Percentiles rank a stretch among this genome's conserved stretches.
phyloP scores from a whole-genome alignment of 228 moss, liverwort and hornwort genomes.

The Sphagnum fallax region DNA sequence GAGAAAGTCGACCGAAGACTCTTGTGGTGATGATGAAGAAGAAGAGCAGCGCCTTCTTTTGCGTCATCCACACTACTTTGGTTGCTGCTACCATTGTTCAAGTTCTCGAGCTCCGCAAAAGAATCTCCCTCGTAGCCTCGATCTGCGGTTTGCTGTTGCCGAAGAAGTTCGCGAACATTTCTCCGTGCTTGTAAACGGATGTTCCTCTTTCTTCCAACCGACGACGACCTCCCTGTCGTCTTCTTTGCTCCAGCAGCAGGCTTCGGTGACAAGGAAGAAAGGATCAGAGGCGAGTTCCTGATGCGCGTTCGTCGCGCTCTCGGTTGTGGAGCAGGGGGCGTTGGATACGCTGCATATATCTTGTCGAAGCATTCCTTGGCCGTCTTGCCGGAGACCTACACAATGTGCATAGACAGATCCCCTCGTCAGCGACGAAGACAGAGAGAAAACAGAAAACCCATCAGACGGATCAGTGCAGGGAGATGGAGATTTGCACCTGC shows the following conservation, averaged over 20 bases:
- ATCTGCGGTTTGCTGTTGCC: not conserved
- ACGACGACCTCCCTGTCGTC: not conserved
- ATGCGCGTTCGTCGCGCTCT: not conserved
- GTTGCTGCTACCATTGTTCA: not conserved
- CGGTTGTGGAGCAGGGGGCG: not conserved
- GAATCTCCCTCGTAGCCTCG: not conserved
- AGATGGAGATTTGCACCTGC: not conserved
- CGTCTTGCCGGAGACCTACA: not conserved
- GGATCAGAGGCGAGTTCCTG: not conserved
- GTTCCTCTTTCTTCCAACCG: not conserved
- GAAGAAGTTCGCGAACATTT: not conserved
- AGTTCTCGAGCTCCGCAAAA: not conserved
- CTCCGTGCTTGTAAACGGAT: not conserved
- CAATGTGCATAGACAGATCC: not conserved
- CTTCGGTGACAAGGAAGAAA: not conserved
- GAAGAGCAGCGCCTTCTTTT: not conserved
- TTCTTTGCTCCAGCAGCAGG: not conserved
- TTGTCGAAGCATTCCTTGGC: constrained; percentile 1
- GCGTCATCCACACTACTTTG: not conserved
- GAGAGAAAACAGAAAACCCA: not conserved
- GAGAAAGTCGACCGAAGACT: not conserved
- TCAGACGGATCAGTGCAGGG: not conserved
- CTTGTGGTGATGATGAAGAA: not conserved
- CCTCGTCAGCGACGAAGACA: not conserved
- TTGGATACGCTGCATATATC: not conserved